These are phyloP conservation scores for Casuarina equisetifolia DNA, from an alignment of 306 rosid species.

Conservation along the genomic window DNA sequence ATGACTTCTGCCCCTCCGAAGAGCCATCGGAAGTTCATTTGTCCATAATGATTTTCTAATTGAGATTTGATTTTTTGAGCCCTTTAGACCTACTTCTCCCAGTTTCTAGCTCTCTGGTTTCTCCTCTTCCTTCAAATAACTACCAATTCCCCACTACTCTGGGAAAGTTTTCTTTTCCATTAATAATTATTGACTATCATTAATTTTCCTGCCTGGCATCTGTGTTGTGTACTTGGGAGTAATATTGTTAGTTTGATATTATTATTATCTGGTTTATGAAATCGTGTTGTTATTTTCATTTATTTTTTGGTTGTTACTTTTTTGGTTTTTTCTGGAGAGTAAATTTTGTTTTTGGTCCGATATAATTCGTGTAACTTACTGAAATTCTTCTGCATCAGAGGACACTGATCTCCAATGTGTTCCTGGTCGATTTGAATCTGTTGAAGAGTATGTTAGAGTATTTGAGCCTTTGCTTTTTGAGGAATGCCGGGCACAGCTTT, in stretches of 20 bases:
- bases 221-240: background rate
- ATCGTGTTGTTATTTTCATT: conserved; percentile 5
- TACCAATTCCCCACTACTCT: background rate
- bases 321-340: conserved; percentile 18
- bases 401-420: conserved; percentile 88
- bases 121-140: background rate
- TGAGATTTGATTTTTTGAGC: background rate
- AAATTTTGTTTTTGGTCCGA: conserved; percentile 18
- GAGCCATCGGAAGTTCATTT: background rate
- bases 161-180: background rate
- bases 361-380: conserved; percentile 27
- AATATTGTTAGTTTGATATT: background rate
- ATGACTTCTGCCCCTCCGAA: background rate
- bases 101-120: background rate
- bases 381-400: conserved; percentile 54
- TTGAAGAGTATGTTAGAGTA: conserved; percentile 85
- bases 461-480: conserved; percentile 98
- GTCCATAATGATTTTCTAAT: background rate
- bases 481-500: conserved; percentile 98
- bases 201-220: background rate
- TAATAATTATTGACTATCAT: background rate
- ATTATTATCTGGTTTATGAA: background rate
- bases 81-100: background rate
- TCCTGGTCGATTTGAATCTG: conserved; percentile 89
- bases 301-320: conserved; percentile 10